A percentile compares a stretch with the other conserved stretches of the same genome.
Conservation (phyloP, 1,139 yeast species). For the Protomyces macrosporus region DNA sequence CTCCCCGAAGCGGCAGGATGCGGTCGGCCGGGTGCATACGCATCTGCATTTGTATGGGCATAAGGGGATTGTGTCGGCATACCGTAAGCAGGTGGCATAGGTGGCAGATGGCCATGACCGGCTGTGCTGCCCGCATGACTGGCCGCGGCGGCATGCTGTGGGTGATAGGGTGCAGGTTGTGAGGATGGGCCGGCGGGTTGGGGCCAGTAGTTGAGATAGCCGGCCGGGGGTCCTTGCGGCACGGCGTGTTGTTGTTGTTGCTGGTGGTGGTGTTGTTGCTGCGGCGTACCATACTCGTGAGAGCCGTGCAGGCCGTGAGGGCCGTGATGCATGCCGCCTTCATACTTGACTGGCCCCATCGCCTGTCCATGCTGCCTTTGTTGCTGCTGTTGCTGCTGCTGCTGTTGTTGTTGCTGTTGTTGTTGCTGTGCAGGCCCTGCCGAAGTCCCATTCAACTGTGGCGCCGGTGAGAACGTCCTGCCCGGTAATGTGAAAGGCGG, state of each 20-base stretch:
- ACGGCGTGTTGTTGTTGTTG: not conserved
- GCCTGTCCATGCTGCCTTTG: slow-evolving; percentile 14
- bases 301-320: not conserved
- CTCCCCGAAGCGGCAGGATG: not conserved
- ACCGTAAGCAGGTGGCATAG: not conserved
- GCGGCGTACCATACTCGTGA: not conserved
- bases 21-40: not conserved
- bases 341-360: not conserved
- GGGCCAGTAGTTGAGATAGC: not conserved
- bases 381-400: slow-evolving; percentile 22
- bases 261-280: not conserved
- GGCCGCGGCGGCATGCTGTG: not conserved
- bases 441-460: slow-evolving; percentile 6
- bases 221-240: not conserved
- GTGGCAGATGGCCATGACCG: not conserved
- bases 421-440: slow-evolving; percentile 23
- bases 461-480: slow-evolving; percentile 19
- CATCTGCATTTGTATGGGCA: not conserved
- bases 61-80: not conserved
- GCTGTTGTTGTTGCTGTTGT: slow-evolving; percentile 7
- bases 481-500: slow-evolving; percentile 19
- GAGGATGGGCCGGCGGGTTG: not conserved
- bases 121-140: not conserved
- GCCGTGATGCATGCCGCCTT: not conserved
- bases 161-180: not conserved